phyloP scores from a whole-genome alignment of 805 yeast genomes.

The Barnettozyma vustinii region DNA sequence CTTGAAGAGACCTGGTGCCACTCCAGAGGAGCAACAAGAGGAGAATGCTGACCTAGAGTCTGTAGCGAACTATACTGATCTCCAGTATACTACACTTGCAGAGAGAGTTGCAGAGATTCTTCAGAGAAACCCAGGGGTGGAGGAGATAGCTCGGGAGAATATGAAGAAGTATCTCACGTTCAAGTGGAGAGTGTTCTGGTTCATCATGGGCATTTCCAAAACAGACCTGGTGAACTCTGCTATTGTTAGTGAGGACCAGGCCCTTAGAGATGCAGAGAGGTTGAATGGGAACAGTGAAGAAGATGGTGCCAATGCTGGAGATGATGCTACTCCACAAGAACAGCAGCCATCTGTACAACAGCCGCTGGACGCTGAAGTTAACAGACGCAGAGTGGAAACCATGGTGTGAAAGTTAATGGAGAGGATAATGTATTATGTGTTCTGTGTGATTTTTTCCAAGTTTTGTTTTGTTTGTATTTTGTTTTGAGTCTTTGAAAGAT shows the following conservation, averaged over 20 bases:
- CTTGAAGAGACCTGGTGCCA: slow-evolving; percentile 20
- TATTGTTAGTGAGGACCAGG: slow-evolving; percentile 33
- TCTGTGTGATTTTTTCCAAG: neutral
- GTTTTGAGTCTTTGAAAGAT: no score
- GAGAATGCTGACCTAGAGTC: slow-evolving; percentile 22
- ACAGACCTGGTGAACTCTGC: slow-evolving; percentile 48
- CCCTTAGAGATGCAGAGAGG: slow-evolving; percentile 17
- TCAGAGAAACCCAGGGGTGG: slow-evolving; percentile 38
- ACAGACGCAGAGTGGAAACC: neutral
- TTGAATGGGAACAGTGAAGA: neutral
- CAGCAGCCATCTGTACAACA: neutral
- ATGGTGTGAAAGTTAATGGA: neutral
- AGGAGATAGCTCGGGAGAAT: slow-evolving; percentile 36
- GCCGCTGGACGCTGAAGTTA: neutral
- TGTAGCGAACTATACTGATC: slow-evolving; percentile 26
- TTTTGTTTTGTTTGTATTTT: no score
- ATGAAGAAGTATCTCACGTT: slow-evolving; percentile 30
- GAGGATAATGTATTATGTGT: neutral
- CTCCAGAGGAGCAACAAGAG: slow-evolving; percentile 20
- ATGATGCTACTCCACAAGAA: neutral
- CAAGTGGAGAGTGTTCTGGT: slow-evolving; percentile 43
- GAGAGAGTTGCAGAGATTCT: slow-evolving; percentile 39
- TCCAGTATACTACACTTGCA: slow-evolving; percentile 33
- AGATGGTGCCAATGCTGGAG: neutral
- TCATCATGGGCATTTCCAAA: slow-evolving; percentile 47